Evolutionary conservation across 1,284 basidiomycete species (phyloP), one percentile per base, ranked within the genome.

Genomic region (Ganoderma lucidum): DNA sequence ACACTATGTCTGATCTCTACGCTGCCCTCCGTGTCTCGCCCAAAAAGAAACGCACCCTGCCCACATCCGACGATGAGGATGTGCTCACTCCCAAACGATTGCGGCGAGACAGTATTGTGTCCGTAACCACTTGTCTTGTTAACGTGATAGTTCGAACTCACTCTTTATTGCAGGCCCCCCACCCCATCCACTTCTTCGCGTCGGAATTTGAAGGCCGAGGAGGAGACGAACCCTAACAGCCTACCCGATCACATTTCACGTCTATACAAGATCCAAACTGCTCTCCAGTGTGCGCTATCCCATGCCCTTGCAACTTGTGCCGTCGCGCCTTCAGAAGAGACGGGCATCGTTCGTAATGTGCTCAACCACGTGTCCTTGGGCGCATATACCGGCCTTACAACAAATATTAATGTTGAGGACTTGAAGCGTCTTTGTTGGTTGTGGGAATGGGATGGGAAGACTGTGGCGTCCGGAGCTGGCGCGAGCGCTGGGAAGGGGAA

Each of bases 301-400:
- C 92, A 94, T 80, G 92, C 93, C 6, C 86, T 95, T 45, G 93
- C 93, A 4, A 93, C 93, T 9, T 92, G 87, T 71, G 91, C 92
- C 39, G 87, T 91, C 30, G 89, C 92, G n/a, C 93, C 93, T 3
- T 86, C 88, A 8, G 86, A 90, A 8, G 91, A 93, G 74, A 92
- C 90, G 0, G 92, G 93, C 62, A 82, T 90, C 70, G 85, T 94
- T 9, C 87, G 87, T 67, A 93, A 91, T 77, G 92, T 94, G n/a
- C 83, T 94, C 60, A 94, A 93, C 75, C 88, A 94, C 75, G 76
- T 91, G 64, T 90, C 92, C 61, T 78, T 94, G 41, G 83, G 84
- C 64, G 88, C 90, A n/a, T 92, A 93, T 77, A 78, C 87, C 37
- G 92, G 90, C 15, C 81, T 94, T 55, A 82, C 87, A 0, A 84